Conservation (phyloP, 257 asterid species). For the Lycium barbarum region DNA sequence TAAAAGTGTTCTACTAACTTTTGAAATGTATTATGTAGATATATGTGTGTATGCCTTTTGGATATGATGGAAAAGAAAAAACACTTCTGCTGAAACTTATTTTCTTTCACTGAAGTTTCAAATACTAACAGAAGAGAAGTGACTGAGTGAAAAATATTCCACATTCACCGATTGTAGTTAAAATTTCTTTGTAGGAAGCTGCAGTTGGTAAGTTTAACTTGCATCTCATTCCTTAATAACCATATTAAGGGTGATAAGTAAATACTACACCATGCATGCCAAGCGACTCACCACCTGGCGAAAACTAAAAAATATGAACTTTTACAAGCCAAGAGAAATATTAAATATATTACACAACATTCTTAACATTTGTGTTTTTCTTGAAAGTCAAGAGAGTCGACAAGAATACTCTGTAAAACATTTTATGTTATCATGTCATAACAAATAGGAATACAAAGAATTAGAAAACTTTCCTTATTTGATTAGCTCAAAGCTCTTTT, state of each 20-base stretch:
- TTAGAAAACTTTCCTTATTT: background rate
- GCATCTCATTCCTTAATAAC: background rate
- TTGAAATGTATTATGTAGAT: too few species aligned
- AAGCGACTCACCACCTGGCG: background rate
- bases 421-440: background rate
- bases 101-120: too few species aligned
- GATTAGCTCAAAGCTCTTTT: slow-evolving; percentile 8
- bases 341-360: background rate
- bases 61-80: too few species aligned
- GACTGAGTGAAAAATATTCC: background rate
- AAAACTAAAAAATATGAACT: background rate
- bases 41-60: too few species aligned
- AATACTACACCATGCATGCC: background rate
- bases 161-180: background rate
- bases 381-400: slow-evolving; percentile 18
- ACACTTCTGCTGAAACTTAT: too few species aligned
- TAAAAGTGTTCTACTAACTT: too few species aligned
- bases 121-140: background rate
- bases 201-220: slow-evolving; percentile 5
- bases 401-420: background rate
- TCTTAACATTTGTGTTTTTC: background rate
- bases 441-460: background rate
- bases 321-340: background rate
- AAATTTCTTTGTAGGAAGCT: slow-evolving; percentile 14
- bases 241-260: background rate